phyloP scores from a whole-genome alignment of 78 protist genomes.

The Ministeria vibrans region DNA sequence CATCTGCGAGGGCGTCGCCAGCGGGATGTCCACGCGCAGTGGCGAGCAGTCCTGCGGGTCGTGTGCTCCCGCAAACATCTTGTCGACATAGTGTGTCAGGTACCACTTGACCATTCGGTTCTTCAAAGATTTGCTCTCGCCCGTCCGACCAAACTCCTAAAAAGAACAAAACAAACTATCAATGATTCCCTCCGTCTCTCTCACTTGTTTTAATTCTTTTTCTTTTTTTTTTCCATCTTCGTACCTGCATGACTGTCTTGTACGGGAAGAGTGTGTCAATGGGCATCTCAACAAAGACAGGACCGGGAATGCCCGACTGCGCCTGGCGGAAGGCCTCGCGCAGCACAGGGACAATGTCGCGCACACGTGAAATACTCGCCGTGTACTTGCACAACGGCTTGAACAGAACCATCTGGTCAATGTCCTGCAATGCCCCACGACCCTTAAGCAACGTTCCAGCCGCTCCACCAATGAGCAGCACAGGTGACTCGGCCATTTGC shows the following conservation, averaged over 20 bases:
- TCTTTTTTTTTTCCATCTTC: too few species aligned
- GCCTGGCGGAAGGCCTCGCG: constrained; percentile 33
- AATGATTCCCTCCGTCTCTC: too few species aligned
- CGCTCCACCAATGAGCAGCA: constrained; percentile 72
- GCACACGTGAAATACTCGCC: constrained; percentile 20
- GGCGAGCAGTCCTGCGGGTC: not conserved
- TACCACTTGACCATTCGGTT: not conserved
- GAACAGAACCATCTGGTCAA: constrained; percentile 65
- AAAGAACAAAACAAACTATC: too few species aligned
- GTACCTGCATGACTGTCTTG: not conserved
- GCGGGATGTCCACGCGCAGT: constrained; percentile 5
- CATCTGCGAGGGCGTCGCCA: not conserved
- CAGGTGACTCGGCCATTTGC: constrained; percentile 66
- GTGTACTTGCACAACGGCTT: constrained; percentile 49
- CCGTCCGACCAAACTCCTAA: not conserved
- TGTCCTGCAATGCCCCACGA: constrained; percentile 74
- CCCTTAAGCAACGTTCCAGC: constrained; percentile 63
- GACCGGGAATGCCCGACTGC: constrained; percentile 69
- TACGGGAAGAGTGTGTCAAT: constrained; percentile 56
- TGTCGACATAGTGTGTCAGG: constrained; percentile 7
- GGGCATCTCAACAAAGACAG: constrained; percentile 73
- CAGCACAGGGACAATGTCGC: constrained; percentile 51
- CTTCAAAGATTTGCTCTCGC: not conserved
- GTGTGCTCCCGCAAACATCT: constrained; percentile 5
- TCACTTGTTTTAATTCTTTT: too few species aligned